These are phyloP conservation scores for Mrakia frigida DNA, from an alignment of 768 basidiomycete species.

Conservation along the genomic window DNA sequence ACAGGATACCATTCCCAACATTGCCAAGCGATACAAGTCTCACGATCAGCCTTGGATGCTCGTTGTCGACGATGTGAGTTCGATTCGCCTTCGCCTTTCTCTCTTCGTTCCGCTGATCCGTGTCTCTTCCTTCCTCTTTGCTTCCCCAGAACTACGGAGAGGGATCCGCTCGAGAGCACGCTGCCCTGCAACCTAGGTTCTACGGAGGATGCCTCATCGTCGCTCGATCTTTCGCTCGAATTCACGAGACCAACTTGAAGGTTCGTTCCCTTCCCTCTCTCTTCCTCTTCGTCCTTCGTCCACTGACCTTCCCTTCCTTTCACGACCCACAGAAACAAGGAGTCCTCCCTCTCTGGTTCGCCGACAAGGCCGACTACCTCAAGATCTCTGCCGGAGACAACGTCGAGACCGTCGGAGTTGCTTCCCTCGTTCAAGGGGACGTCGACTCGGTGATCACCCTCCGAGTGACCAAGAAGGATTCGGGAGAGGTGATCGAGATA, in stretches of 20 bases:
- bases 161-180: conserved; percentile 95
- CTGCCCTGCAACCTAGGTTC: conserved; percentile 92
- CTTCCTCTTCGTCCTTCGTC: not conserved
- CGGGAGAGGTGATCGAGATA: conserved; percentile 63
- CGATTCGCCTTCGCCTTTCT: not conserved
- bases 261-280: conserved; percentile 48
- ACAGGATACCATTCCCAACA: conserved; percentile 77
- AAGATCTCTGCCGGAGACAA: conserved; percentile 72
- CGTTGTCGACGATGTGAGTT: conserved; percentile 70
- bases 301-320: conserved; percentile 26
- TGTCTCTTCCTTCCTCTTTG: not conserved
- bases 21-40: conserved; percentile 83
- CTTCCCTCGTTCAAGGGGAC: conserved; percentile 53
- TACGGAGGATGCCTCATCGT: conserved; percentile 73
- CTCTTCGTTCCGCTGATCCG: not conserved
- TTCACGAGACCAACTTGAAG: conserved; percentile 96
- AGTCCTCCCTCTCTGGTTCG: conserved; percentile 90
- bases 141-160: conserved; percentile 77
- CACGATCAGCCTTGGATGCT: conserved; percentile 84
- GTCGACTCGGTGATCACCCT: conserved; percentile 47
- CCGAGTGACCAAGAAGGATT: conserved; percentile 58
- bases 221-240: conserved; percentile 91
- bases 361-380: conserved; percentile 74
- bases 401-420: conserved; percentile 77
- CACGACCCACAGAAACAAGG: conserved; percentile 76